Evolutionary conservation across 2,329 filamentous ascomycete species (phyloP), one percentile per base, ranked within the genome.

Genomic region (Nannizzia gypsea): DNA sequence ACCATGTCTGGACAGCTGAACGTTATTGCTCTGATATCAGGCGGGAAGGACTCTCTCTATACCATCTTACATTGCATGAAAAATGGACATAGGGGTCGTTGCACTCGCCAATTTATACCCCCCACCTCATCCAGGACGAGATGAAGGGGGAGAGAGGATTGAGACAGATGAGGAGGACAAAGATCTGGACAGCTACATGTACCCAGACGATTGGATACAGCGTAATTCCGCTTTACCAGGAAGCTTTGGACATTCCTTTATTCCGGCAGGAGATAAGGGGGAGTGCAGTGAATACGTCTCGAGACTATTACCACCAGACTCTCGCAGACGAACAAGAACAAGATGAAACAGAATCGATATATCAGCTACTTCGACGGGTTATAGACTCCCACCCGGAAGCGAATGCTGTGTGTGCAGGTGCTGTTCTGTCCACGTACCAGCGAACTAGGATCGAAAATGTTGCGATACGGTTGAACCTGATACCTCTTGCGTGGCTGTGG

Each of bases 141-240:
- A 3, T n/a, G 64, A 61, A n/a, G 62, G 58, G 56, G 40, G 63
- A 9, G 59, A 64, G 4, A 36, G 31, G 34, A 48, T 60, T 6
- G 70, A 77, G n/a, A n/a, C 38, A 54, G 71, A 68, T 55, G 76
- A 71, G 26, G 77, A 80, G 38, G 77, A 79, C 63, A 75, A 80
- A 60, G 89, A 97, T 72, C 80, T 95, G 67, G 90, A 99, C 74
- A 96, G 91, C 76, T 97, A 93, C 84, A 99, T 99, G 93, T 99
- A 97, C 78, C 78, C 93, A 99, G 78, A 99, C 93, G 2, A 89
- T 96, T 62, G 93, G 93, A 11, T 90, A 97, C 73, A 81, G 84
- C 61, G 78, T 96, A 17, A 86, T 97, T 60, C 90, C 91, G 1
- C 80, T 96, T 15, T 97, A 96, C 71, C 85, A 86, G 62, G 73